Evolutionary conservation across 257 asterid genomes (phyloP).

Genomic region (Solanum sitiens): DNA sequence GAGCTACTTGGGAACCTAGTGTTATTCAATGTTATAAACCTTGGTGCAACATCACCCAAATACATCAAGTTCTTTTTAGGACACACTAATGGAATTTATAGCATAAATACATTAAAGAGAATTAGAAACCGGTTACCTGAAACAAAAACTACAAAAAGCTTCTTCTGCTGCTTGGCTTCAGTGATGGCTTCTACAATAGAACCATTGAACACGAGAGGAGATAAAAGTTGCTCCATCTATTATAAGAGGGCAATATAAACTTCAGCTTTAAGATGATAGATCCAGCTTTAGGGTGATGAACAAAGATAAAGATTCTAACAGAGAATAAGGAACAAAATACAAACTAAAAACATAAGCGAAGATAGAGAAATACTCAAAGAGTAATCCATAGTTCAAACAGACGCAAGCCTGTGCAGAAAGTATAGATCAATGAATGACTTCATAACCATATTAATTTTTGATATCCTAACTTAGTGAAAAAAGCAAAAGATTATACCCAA

Average conservation of each 20-base stretch:
- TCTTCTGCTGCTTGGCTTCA: slow-evolving; percentile 80
- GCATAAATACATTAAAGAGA: not conserved
- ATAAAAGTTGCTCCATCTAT: slow-evolving; percentile 75
- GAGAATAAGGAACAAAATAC: not conserved
- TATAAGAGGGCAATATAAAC: not conserved
- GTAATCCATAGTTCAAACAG: not conserved
- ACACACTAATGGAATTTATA: not conserved
- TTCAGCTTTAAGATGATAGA: not conserved
- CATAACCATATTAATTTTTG: not conserved
- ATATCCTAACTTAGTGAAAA: not conserved
- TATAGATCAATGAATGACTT: not conserved
- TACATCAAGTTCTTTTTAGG: not conserved
- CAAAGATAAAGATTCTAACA: not conserved
- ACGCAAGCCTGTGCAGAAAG: not conserved
- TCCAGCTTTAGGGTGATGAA: not conserved
- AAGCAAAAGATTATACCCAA: not conserved
- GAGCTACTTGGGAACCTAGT: not conserved
- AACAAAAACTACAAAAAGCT: slow-evolving; percentile 77
- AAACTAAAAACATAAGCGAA: not conserved
- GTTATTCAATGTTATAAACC: not conserved
- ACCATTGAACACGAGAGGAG: slow-evolving; percentile 72
- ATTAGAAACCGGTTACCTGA: slow-evolving; percentile 37
- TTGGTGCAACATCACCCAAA: not conserved
- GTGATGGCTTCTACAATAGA: slow-evolving; percentile 66
- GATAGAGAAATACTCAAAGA: not conserved